These are phyloP conservation scores for Beauveria bassiana DNA, from an alignment of 2,329 filamentous ascomycete genomes.

Conservation along the genomic window DNA sequence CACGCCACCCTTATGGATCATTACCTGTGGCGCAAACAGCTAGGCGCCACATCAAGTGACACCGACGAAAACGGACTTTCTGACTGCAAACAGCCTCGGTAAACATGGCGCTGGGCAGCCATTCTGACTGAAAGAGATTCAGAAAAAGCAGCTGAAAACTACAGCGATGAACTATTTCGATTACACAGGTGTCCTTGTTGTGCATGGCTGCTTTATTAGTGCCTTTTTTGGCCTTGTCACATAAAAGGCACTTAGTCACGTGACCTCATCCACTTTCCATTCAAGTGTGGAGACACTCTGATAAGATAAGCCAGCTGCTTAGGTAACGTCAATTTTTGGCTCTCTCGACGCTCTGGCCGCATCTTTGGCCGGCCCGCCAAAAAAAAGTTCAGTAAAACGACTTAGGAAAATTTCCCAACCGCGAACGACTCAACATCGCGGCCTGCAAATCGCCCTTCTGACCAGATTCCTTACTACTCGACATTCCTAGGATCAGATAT, in stretches of 20 bases:
- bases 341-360: not conserved
- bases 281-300: not conserved
- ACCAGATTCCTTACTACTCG: not conserved
- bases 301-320: conserved; percentile 10
- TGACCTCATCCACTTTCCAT: not conserved
- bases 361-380: conserved; percentile 10
- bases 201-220: not conserved
- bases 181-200: too few species aligned
- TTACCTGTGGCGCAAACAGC: conserved; percentile 11
- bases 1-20: conserved; percentile 6
- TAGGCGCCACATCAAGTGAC: conserved; percentile 8
- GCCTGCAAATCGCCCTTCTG: not conserved
- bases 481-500: not conserved
- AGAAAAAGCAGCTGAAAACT: not conserved
- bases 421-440: not conserved
- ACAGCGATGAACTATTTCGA: too few species aligned
- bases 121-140: not conserved
- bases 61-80: conserved; percentile 5
- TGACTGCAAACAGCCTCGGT: conserved; percentile 6
- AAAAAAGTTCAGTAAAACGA: conserved; percentile 14
- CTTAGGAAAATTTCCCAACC: conserved; percentile 11
- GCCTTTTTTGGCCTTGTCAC: not conserved
- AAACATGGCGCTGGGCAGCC: not conserved
- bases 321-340: conserved; percentile 7
- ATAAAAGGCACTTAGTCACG: not conserved